Percentiles rank a stretch among this genome's conserved stretches.
Conservation (phyloP, 805 yeast genomes). For the Candida sanyiensis region DNA sequence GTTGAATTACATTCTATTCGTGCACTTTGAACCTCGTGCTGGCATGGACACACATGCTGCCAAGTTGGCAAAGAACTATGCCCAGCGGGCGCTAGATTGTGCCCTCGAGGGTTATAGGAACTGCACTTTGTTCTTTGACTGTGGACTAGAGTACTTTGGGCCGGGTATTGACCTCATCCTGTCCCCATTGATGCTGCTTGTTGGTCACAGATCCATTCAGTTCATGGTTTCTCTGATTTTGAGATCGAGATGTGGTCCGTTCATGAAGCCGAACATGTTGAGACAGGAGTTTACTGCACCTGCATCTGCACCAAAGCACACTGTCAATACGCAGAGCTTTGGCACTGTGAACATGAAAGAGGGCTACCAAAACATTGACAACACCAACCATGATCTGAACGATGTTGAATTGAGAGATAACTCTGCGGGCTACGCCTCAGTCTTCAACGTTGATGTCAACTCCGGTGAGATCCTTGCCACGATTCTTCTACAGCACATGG, state of each 20-base stretch:
- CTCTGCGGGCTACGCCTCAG: slow-evolving; percentile 22
- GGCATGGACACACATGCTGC: slow-evolving; percentile 31
- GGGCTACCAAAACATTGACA: slow-evolving; percentile 15
- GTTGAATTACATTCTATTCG: slow-evolving; percentile 43
- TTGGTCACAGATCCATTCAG: slow-evolving; percentile 52
- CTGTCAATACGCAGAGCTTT: slow-evolving; percentile 15
- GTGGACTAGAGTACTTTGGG: slow-evolving; percentile 28
- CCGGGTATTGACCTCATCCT: slow-evolving; percentile 42
- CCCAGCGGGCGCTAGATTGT: slow-evolving; percentile 37
- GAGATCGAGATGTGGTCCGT: slow-evolving; percentile 42
- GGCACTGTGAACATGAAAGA: slow-evolving; percentile 8
- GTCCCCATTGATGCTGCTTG: slow-evolving; percentile 44
- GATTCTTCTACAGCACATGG: slow-evolving; percentile 35
- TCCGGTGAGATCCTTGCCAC: slow-evolving; percentile 34
- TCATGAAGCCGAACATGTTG: slow-evolving; percentile 24
- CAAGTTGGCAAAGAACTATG: slow-evolving; percentile 32
- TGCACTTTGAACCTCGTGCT: slow-evolving; percentile 39
- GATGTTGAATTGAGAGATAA: slow-evolving; percentile 20
- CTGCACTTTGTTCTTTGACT: slow-evolving; percentile 36
- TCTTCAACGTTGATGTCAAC: slow-evolving; percentile 31
- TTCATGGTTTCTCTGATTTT: slow-evolving; percentile 51
- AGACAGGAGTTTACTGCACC: not conserved
- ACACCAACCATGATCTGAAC: slow-evolving; percentile 21
- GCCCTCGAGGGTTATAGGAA: slow-evolving; percentile 40
- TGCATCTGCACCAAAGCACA: not conserved